Evolutionary conservation across 192 early-diverging fungal species (phyloP).

Genomic region (Podochytrium sp.): DNA sequence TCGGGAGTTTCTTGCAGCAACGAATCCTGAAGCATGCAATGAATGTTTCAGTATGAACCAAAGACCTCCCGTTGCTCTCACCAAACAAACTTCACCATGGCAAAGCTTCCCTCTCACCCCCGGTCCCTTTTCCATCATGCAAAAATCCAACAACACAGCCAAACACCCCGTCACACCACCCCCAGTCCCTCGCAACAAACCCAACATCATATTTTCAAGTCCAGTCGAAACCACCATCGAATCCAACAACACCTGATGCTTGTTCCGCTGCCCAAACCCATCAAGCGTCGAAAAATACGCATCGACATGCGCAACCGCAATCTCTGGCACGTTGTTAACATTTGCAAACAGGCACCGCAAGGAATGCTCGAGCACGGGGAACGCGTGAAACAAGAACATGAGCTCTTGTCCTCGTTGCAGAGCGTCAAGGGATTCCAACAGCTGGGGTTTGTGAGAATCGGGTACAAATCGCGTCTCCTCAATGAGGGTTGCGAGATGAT

Average conservation of each 20-base stretch:
- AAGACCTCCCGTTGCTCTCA: neutral
- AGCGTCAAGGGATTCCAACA: neutral
- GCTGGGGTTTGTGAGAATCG: neutral
- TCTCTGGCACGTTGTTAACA: slow-evolving; percentile 13
- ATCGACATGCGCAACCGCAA: slow-evolving; percentile 4
- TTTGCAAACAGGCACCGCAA: slow-evolving; percentile 1
- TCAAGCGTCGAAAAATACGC: slow-evolving; percentile 24
- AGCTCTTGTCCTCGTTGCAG: neutral
- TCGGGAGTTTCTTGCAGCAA: too few relatives aligned
- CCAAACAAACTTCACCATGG: slow-evolving; percentile 15
- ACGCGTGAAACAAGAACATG: neutral
- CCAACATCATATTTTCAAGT: neutral
- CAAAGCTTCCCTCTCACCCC: slow-evolving; percentile 16
- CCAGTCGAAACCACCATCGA: neutral
- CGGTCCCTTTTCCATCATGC: slow-evolving; percentile 18
- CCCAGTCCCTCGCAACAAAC: neutral
- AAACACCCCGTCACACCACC: neutral
- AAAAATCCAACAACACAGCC: slow-evolving; percentile 15
- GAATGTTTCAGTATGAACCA: neutral
- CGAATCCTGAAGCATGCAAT: neutral
- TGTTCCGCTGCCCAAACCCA: slow-evolving; percentile 24
- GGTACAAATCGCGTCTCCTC: neutral
- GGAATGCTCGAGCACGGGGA: slow-evolving; percentile 15
- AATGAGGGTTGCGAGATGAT: neutral
- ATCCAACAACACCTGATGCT: slow-evolving; percentile 13